Base-by-base conservation (phyloP, 129 eudicot species). In the Tagetes patula region DNA sequence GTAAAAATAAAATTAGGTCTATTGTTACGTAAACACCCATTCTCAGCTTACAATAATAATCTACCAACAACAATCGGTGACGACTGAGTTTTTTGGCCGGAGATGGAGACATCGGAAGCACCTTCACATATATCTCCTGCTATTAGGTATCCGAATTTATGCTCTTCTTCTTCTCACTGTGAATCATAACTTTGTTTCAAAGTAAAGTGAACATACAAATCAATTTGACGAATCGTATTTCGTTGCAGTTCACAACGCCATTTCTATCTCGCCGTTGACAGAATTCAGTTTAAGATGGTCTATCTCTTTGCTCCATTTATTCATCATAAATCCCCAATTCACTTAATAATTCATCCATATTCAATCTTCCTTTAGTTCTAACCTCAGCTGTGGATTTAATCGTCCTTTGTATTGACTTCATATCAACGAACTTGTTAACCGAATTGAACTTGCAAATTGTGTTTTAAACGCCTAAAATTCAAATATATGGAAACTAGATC, bases 201-300 rank as follows among this genome's bases (percentile, higher is more conserved):
- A 8, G 52, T 6, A 7, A 11, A 72, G 8, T 48, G n/a, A 6
- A 53, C 65, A 1, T 1, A 14, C 52, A 36, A 40, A 31, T 5
- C 53, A 39, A 75, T 62, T 45, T 13, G 27, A 49, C 31, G 4
- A 48, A 40, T 50, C 40, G 11, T 40, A 37, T 34, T 47, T 47
- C 75, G 34, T 60, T 72, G 8, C 77, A 89, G 98, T 63, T 82
- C 85, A 32, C 96, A 88, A 12, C 97, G 97, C 75, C 99, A 95
- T 72, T 90, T 95, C 74, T 95, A 95, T 79, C 96, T 95, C 66
- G 99, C 99, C 60, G 99, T 95, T 43, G 99, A 95, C 73, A 82
- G 99, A 72, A 80, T 77, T 77, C 89, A 85, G 5, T 95, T 81
- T 83, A 95, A 88, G 76, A 90, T 95, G 97, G 99, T 94, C 4